phyloP scores from a whole-genome alignment of 805 yeast species.

The Wickerhamomyces chambardii region DNA sequence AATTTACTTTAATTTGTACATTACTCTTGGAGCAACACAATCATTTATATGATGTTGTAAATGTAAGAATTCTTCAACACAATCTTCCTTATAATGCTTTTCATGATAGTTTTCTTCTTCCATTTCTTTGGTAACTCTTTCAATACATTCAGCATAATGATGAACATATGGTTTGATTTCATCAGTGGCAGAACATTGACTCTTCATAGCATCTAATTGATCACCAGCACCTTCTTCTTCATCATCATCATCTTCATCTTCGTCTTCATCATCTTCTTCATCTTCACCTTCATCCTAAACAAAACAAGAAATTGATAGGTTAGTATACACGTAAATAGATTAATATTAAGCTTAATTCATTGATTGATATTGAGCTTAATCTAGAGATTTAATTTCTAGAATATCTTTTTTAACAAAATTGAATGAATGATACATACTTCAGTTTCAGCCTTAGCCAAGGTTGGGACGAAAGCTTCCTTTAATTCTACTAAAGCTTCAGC shows the following conservation, averaged over 20 bases:
- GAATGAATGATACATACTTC: constrained; percentile 13
- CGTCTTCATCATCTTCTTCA: constrained; percentile 30
- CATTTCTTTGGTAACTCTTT: constrained; percentile 83
- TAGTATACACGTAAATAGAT: no score
- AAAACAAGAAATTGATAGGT: no score
- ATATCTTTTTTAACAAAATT: neutral
- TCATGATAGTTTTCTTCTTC: constrained; percentile 81
- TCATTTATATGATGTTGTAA: constrained; percentile 89
- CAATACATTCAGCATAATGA: constrained; percentile 91
- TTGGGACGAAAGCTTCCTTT: constrained; percentile 72
- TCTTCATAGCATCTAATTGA: constrained; percentile 54
- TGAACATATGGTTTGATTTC: constrained; percentile 70
- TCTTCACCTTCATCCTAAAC: constrained; percentile 15
- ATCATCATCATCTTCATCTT: constrained; percentile 62
- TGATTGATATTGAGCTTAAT: no score
- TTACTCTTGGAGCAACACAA: constrained; percentile 85
- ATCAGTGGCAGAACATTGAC: constrained; percentile 59
- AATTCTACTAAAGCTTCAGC: constrained; percentile 46
- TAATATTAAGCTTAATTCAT: no score
- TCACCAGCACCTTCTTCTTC: constrained; percentile 63
- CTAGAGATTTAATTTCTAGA: constrained; percentile 4
- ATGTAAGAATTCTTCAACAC: constrained; percentile 98
- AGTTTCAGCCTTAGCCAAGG: constrained; percentile 73
- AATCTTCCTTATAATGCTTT: constrained; percentile 84
- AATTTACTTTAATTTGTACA: constrained; percentile 70